Conservation (phyloP, 306 rosid species). For the Cucurbita ficifolia region DNA sequence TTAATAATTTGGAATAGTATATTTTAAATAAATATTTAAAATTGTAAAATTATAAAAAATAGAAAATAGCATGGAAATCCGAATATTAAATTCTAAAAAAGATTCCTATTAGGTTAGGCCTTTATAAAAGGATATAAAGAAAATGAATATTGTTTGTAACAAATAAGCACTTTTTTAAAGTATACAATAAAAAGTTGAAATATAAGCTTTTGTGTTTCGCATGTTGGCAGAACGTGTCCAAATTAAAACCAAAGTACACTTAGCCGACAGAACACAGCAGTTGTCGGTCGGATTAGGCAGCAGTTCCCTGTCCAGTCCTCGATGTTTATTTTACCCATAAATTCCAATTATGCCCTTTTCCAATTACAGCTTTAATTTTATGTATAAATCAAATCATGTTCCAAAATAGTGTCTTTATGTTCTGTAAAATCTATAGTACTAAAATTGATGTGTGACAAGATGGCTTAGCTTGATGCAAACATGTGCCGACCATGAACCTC, state of each 20-base stretch:
- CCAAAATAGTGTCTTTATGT: neutral
- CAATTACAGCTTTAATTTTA: neutral
- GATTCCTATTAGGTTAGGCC: no score
- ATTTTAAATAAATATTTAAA: no score
- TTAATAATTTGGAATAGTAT: no score
- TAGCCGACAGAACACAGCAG: neutral
- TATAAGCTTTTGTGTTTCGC: neutral
- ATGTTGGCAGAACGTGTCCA: neutral
- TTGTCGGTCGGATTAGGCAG: neutral
- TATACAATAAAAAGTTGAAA: neutral
- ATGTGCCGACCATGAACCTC: neutral
- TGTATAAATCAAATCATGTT: neutral
- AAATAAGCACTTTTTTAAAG: neutral
- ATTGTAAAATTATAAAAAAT: no score
- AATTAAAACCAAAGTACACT: neutral
- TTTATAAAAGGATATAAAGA: no score
- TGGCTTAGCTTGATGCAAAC: neutral
- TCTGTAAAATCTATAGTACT: neutral
- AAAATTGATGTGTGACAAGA: neutral
- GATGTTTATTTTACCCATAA: neutral
- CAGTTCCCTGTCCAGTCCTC: neutral
- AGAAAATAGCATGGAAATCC: no score
- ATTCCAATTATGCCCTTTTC: neutral
- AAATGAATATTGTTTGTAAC: neutral
- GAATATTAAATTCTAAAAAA: no score